These are phyloP conservation scores for Gymnopilus dilepis DNA, from an alignment of 768 basidiomycete species.

Conservation along the genomic window DNA sequence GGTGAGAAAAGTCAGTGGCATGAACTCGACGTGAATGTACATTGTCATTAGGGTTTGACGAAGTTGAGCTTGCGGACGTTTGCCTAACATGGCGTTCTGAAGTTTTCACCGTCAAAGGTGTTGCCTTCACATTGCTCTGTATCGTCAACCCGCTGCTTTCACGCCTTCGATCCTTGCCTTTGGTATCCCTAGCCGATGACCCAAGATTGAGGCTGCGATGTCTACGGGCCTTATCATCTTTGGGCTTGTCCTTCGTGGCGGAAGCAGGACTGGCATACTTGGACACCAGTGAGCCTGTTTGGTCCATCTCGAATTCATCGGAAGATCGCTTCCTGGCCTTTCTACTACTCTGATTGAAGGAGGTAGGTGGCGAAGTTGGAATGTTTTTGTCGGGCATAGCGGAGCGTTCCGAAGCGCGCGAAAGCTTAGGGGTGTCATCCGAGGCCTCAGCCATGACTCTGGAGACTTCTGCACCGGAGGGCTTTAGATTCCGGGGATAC, in stretches of 20 bases:
- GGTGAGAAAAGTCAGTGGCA: constrained; percentile 82
- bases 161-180: constrained; percentile 58
- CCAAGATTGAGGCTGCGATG: constrained; percentile 75
- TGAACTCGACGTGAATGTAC: constrained; percentile 63
- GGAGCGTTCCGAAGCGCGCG: constrained; percentile 39
- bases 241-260: constrained; percentile 47
- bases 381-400: constrained; percentile 31
- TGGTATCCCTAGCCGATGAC: constrained; percentile 44
- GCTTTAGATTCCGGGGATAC: constrained; percentile 69
- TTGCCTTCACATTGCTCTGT: constrained; percentile 42
- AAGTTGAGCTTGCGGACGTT: constrained; percentile 70
- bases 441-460: constrained; percentile 35
- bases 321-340: constrained; percentile 78
- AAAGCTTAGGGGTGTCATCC: constrained; percentile 34
- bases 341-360: constrained; percentile 59
- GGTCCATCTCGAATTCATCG: constrained; percentile 83
- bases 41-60: constrained; percentile 59
- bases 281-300: constrained; percentile 62
- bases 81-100: constrained; percentile 64
- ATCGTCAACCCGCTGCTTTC: constrained; percentile 55
- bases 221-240: constrained; percentile 64
- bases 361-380: constrained; percentile 62
- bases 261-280: constrained; percentile 46
- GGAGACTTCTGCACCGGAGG: constrained; percentile 35
- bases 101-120: constrained; percentile 34